Percentiles rank a stretch among this genome's conserved stretches.
Evolutionary conservation across 1,139 yeast genomes (phyloP).

Genomic region (Yamadazyma dendronema): DNA sequence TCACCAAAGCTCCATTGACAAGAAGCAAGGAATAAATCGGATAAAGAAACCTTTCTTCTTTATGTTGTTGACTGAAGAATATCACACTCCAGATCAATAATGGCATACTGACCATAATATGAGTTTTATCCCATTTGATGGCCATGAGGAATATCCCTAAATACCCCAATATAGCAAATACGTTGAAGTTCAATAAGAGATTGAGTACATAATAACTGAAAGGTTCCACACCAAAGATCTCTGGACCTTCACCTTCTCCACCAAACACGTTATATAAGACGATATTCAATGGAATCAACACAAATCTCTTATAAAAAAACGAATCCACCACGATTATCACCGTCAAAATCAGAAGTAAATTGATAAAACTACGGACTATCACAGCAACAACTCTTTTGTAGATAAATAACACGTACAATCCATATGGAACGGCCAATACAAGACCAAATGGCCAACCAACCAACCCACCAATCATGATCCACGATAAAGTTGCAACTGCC

Average conservation of each 20-base stretch:
- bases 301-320: slow-evolving; percentile 57
- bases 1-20: slow-evolving; percentile 59
- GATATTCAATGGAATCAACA: slow-evolving; percentile 79
- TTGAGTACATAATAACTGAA: slow-evolving; percentile 69
- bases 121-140: slow-evolving; percentile 14
- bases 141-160: slow-evolving; percentile 29
- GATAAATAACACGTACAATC: slow-evolving; percentile 27
- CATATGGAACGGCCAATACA: slow-evolving; percentile 62
- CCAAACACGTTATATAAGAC: slow-evolving; percentile 79
- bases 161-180: slow-evolving; percentile 48
- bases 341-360: slow-evolving; percentile 27
- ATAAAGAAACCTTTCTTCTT: slow-evolving; percentile 88
- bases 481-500: slow-evolving; percentile 39
- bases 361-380: slow-evolving; percentile 16
- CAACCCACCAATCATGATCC: slow-evolving; percentile 65
- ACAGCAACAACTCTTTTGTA: slow-evolving; percentile 14
- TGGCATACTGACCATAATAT: slow-evolving; percentile 23
- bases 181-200: slow-evolving; percentile 69
- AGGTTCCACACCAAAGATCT: slow-evolving; percentile 90
- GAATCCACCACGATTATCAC: slow-evolving; percentile 48
- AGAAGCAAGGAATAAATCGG: slow-evolving; percentile 75
- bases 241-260: slow-evolving; percentile 77
- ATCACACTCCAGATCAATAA: slow-evolving; percentile 64
- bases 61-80: slow-evolving; percentile 79
- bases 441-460: slow-evolving; percentile 92